A percentile compares a stretch with the other conserved stretches of the same genome.
These are phyloP conservation scores for Nicotiana benthamiana DNA, from an alignment of 257 asterid species.

Conservation along the genomic window DNA sequence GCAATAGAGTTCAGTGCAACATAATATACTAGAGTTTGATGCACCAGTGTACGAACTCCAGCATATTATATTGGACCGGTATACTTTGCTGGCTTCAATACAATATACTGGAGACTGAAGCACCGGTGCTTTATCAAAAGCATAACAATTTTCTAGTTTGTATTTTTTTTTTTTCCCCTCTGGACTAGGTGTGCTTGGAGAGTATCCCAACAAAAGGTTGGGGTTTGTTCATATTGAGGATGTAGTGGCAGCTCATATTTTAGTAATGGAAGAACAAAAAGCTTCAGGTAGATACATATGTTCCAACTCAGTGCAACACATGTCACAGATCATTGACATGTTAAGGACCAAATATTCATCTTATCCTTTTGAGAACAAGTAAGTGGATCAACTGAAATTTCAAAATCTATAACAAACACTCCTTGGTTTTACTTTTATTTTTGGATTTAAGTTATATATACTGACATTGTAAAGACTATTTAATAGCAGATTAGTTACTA, in stretches of 20 bases:
- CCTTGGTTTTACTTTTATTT: background rate
- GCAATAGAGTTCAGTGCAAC: too few species aligned
- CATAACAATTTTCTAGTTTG: background rate
- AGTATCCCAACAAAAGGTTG: constrained; percentile 52
- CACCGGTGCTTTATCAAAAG: background rate
- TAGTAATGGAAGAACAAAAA: constrained; percentile 68
- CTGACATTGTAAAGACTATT: background rate
- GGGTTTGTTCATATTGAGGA: constrained; percentile 94
- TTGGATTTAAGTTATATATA: background rate
- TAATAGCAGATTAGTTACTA: too few species aligned
- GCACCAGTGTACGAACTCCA: too few species aligned
- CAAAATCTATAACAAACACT: background rate
- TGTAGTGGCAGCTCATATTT: constrained; percentile 72
- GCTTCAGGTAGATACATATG: constrained; percentile 83
- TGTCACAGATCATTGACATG: constrained; percentile 68
- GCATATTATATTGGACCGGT: too few species aligned
- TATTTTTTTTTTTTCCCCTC: background rate
- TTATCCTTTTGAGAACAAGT: constrained; percentile 68
- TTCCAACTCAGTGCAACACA: constrained; percentile 72
- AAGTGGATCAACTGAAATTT: constrained; percentile 3
- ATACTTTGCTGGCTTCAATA: too few species aligned
- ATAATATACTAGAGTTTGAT: too few species aligned
- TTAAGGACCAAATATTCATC: constrained; percentile 57
- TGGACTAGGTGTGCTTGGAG: constrained; percentile 48
- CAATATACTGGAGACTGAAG: too few species aligned